phyloP scores from a whole-genome alignment of 1,139 yeast species.

The Hansenula sp. region DNA sequence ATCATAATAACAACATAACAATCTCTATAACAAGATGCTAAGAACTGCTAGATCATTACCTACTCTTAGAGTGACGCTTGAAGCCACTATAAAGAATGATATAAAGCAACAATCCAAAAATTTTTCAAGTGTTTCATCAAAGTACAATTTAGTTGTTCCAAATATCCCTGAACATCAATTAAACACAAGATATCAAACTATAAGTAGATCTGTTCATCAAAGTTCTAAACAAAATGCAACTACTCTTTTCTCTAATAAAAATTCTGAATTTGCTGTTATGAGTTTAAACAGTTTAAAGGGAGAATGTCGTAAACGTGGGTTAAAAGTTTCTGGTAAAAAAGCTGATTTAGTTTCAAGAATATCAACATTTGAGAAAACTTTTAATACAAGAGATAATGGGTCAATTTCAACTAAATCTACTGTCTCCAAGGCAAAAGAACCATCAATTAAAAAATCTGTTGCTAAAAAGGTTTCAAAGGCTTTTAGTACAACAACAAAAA shows the following conservation, averaged over 20 bases:
- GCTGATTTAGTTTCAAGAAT: constrained; percentile 48
- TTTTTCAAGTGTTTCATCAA: constrained; percentile 10
- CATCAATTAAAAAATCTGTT: too few species aligned
- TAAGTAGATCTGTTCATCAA: constrained; percentile 34
- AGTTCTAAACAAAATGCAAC: constrained; percentile 34
- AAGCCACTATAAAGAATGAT: constrained; percentile 8
- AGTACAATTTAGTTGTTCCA: constrained; percentile 15
- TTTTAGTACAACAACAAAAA: constrained; percentile 11
- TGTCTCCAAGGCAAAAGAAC: not conserved
- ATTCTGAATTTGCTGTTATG: constrained; percentile 30
- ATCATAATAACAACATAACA: not conserved
- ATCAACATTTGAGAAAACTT: constrained; percentile 27
- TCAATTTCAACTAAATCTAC: constrained; percentile 12
- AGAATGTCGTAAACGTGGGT: constrained; percentile 52
- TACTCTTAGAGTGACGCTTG: constrained; percentile 21
- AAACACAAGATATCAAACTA: constrained; percentile 11
- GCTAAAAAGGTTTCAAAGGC: not conserved
- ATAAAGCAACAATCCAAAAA: constrained; percentile 9
- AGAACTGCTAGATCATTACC: constrained; percentile 35
- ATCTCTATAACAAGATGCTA: constrained; percentile 13
- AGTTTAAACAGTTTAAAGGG: constrained; percentile 43
- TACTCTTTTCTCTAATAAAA: constrained; percentile 25
- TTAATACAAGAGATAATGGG: constrained; percentile 5
- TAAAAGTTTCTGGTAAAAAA: constrained; percentile 53
- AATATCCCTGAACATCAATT: constrained; percentile 16